Percentiles rank a stretch among this genome's conserved stretches.
Evolutionary conservation across 306 rosid species (phyloP).

Genomic region (Calophaca sinica): DNA sequence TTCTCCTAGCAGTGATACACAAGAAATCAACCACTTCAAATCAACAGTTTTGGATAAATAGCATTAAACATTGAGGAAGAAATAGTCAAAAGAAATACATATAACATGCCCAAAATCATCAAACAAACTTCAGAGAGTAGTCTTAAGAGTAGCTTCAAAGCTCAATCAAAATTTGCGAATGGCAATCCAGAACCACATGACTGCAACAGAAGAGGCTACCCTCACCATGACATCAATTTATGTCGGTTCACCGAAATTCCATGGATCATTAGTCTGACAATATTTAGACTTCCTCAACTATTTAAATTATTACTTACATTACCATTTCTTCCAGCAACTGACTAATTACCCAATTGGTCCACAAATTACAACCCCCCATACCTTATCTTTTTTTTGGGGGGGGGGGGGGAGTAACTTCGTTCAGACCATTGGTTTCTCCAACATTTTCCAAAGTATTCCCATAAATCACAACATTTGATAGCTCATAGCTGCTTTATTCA

Average conservation of each 20-base stretch:
- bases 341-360: too few species aligned
- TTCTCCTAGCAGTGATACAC: constrained; percentile 31
- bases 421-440: too few species aligned
- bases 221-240: constrained; percentile 9
- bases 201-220: neutral
- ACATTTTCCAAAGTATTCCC: too few species aligned
- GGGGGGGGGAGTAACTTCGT: too few species aligned
- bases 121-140: neutral
- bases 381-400: too few species aligned
- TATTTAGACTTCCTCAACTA: neutral
- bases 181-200: neutral
- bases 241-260: neutral
- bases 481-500: too few species aligned
- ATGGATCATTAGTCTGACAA: neutral
- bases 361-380: too few species aligned
- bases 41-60: constrained; percentile 27
- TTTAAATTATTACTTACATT: too few species aligned
- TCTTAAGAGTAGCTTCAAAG: neutral
- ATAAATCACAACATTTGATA: too few species aligned
- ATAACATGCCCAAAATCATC: too few species aligned
- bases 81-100: neutral
- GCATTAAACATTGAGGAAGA: constrained; percentile 30
- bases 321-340: too few species aligned
- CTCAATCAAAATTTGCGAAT: constrained; percentile 7
- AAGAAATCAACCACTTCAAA: constrained; percentile 23